Evolutionary conservation across 2,329 filamentous ascomycete species (phyloP), one percentile per base, ranked within the genome.

Genomic region (Penicillium corylophilum): DNA sequence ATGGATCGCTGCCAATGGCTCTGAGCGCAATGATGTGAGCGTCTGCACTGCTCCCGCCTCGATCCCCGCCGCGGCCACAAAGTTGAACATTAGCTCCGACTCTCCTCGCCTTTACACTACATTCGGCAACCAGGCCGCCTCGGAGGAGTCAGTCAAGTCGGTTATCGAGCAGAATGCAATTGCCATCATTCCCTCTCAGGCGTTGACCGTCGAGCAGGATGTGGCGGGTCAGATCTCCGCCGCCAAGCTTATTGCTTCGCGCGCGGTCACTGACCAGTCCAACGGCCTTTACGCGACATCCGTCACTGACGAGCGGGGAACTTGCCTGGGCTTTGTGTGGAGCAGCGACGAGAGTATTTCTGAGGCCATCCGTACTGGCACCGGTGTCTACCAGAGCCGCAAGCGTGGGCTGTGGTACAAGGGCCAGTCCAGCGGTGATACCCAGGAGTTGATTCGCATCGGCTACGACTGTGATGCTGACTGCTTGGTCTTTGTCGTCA

Each of bases 321-420:
- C 88, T 18, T 89, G 90, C 8, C 77, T 99, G 13, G 94, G 94
- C 0, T 76, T 99, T 58, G 94, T 96, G 16, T 99, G 96, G 79
- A 96, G 92, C 73, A 96, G 89, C 67, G 84, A 88, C 57, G 89
- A 95, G 71, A 97, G 93, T 69, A 85, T 99, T 29, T 79, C 85
- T 8, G 93, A 95, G 75, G 93, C 93, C 33, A 70, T 99, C 54
- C 84, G 83, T 64, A 95, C 90, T 7, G 86, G 86, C 18, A 80
- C 82, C 12, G 92, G 94, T 28, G 93, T 97, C 33, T 99, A 99
- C 71, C 91, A 96, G 74, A 97, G 93, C 76, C 83, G 94, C 46
- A 97, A 96, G 78, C 84, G 94, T 40, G 94, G 94, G 0, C 75
- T 99, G 24, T 99, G 94, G 94, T 88, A 95, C 73, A 99, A 99